These are phyloP conservation scores for Phoma sp. DNA, from an alignment of 2,329 filamentous ascomycete species.

Conservation along the genomic window DNA sequence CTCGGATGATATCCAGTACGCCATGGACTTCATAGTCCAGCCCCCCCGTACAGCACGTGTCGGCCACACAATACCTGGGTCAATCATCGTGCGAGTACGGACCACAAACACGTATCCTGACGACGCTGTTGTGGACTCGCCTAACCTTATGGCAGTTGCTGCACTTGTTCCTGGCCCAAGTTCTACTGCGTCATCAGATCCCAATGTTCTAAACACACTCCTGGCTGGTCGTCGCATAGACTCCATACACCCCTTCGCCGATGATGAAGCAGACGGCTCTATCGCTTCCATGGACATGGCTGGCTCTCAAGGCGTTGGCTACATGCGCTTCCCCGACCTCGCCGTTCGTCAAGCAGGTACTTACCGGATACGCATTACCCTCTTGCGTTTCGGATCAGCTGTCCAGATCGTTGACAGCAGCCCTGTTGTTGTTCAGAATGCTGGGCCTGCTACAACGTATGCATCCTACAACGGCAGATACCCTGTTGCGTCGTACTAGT, in stretches of 20 bases:
- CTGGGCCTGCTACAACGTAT: constrained; percentile 23
- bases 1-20: constrained; percentile 42
- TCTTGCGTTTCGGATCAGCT: constrained; percentile 41
- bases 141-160: constrained; percentile 43
- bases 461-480: constrained; percentile 43
- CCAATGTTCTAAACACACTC: constrained; percentile 37
- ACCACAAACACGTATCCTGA: constrained; percentile 40
- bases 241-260: constrained; percentile 45
- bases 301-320: constrained; percentile 45
- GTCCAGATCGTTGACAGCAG: constrained; percentile 46
- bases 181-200: constrained; percentile 36
- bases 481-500: constrained; percentile 39
- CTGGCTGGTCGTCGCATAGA: constrained; percentile 43
- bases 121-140: constrained; percentile 41
- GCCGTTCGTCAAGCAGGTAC: constrained; percentile 45
- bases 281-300: constrained; percentile 47
- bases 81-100: constrained; percentile 44
- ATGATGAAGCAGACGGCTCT: constrained; percentile 45
- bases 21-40: constrained; percentile 49
- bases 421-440: constrained; percentile 40
- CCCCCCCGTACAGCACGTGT: constrained; percentile 43
- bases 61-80: constrained; percentile 39
- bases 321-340: constrained; percentile 48
- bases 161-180: constrained; percentile 40
- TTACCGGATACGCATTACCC: constrained; percentile 47